Percentiles rank a stretch among this genome's conserved stretches.
These are phyloP conservation scores for Ascocoryne sarcoides DNA, from an alignment of 2,329 filamentous ascomycete genomes.

Conservation along the genomic window DNA sequence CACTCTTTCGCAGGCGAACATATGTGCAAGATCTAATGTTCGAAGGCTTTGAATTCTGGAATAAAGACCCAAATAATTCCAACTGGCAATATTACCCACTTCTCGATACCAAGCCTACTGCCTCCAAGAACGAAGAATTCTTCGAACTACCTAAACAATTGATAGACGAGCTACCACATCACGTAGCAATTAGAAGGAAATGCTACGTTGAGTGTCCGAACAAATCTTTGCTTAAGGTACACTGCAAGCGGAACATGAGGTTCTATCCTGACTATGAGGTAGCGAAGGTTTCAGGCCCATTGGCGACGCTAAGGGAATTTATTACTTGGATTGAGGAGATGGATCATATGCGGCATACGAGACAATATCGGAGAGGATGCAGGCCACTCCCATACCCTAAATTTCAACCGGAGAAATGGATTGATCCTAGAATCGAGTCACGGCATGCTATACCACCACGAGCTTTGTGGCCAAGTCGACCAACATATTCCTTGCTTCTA, in stretches of 20 bases:
- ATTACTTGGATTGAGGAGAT: slow-evolving; percentile 2
- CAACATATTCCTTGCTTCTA: too few relatives aligned
- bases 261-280: slow-evolving; percentile 1
- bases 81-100: slow-evolving; percentile 13
- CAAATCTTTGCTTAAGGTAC: not conserved
- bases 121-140: slow-evolving; percentile 5
- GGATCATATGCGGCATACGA: not conserved
- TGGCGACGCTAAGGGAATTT: not conserved
- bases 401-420: not conserved
- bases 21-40: slow-evolving; percentile 13
- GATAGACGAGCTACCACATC: slow-evolving; percentile 3
- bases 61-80: not conserved
- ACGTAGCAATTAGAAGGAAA: not conserved
- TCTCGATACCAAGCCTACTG: slow-evolving; percentile 4
- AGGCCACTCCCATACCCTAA: not conserved
- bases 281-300: not conserved
- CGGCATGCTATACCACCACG: not conserved
- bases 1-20: slow-evolving; percentile 2
- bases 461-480: not conserved
- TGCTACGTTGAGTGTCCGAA: slow-evolving; percentile 1
- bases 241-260: slow-evolving; percentile 1
- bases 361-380: not conserved
- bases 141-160: slow-evolving; percentile 2
- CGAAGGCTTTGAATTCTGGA: slow-evolving; percentile 5
- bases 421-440: not conserved